phyloP scores from a whole-genome alignment of 1,284 basidiomycete species.

The Rhizoctonia solani region DNA sequence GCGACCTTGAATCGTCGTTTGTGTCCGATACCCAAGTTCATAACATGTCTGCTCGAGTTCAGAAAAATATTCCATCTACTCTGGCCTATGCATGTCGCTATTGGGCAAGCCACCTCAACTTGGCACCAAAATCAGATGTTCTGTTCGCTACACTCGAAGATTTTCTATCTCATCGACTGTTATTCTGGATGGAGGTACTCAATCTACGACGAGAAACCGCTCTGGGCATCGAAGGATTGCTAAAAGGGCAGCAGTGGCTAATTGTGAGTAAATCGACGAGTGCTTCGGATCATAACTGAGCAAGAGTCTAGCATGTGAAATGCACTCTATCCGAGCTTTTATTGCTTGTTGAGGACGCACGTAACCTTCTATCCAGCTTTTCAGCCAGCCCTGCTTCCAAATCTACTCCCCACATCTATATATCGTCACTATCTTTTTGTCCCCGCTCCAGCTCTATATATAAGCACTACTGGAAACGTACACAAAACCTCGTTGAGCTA shows the following conservation, averaged over 20 bases:
- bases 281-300: not conserved
- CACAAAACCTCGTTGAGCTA: not conserved
- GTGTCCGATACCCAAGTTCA: not conserved
- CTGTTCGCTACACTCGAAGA: not conserved
- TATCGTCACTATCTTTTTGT: not conserved
- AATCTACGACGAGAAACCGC: not conserved
- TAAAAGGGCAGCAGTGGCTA: not conserved
- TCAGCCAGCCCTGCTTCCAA: not conserved
- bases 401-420: constrained; percentile 13
- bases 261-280: not conserved
- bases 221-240: not conserved
- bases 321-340: not conserved
- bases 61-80: not conserved
- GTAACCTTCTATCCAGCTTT: not conserved
- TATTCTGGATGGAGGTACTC: constrained; percentile 7
- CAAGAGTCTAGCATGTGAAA: not conserved
- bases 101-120: not conserved
- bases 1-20: not conserved
- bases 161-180: not conserved
- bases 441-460: not conserved
- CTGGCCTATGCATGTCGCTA: not conserved
- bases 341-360: not conserved
- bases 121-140: not conserved
- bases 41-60: not conserved
- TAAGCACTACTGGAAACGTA: not conserved